Evolutionary conservation across 257 asterid genomes (phyloP), one percentile per base, ranked within the genome.

Genomic region (Datura wrightii): DNA sequence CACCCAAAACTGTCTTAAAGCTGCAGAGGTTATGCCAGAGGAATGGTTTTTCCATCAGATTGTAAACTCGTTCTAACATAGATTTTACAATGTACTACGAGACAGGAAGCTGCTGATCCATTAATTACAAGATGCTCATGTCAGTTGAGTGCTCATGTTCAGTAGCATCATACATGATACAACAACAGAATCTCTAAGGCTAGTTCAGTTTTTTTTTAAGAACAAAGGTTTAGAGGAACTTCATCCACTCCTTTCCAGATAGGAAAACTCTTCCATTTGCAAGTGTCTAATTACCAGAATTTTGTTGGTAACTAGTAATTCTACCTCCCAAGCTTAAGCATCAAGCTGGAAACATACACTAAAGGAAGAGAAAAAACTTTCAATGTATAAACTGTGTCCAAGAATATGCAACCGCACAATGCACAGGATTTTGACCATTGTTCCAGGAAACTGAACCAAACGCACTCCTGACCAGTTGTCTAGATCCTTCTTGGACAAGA

Each of bases 241-340:
- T 74, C 82, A 11, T 76, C 82, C 82, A 31, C 72, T 50, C 44
- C 24, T 50, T 24, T 50, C 60, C 44, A 1, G 62, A 55, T 24
- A 50, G 82, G 19, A 76, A 50, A 76, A 24, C 31, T 6, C 62
- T 50, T 50, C 82, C 82, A 76, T 24, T 46, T 76, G 46, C 13
- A 52, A 50, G 44, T 76, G 24, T 55, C 59, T 50, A 76, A 31
- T 46, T 48, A 50, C 82, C 82, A 76, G 62, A 50, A 24, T 76
- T 76, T 76, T 24, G 62, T 24, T 76, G 8, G 62, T 50, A 74
- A 14, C 50, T 50, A 48, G 60, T 50, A 50, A 14, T 31, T 76
- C 60, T 24, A 48, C 8, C 62, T 6, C 44, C 80, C n/a, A 74
- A 74, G 60, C 60, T 5, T 72, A 72, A 46, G 80, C 11, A 19